Percentiles rank a stretch among this genome's conserved stretches.
Evolutionary conservation across 78 protist genomes (phyloP).

Genomic region (Acrasis kona): DNA sequence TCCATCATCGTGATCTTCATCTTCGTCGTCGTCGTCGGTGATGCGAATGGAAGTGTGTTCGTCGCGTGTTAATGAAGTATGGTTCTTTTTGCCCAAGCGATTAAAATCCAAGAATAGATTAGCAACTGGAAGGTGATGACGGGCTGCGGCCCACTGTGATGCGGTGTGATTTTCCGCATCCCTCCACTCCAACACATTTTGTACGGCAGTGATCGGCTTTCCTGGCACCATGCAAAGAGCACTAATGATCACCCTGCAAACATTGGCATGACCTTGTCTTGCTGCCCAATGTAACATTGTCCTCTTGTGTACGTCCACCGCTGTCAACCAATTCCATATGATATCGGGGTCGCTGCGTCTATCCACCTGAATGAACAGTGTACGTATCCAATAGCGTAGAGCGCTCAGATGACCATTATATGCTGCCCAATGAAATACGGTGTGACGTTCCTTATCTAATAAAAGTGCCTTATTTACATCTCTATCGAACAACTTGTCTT

Average conservation of each 20-base stretch:
- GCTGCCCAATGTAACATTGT: neutral
- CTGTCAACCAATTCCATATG: neutral
- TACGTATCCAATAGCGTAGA: neutral
- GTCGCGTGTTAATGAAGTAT: no score
- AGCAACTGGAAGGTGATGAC: neutral
- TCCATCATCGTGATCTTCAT: no score
- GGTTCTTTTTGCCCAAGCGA: no score
- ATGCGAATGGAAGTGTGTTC: no score
- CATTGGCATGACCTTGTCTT: neutral
- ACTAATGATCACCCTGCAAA: neutral
- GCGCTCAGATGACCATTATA: neutral
- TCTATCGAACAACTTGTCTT: no score
- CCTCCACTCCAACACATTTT: neutral
- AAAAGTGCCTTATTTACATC: no score
- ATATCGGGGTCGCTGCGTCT: no score
- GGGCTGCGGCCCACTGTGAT: neutral
- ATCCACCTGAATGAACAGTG: no score
- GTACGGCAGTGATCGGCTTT: neutral
- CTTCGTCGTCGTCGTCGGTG: no score
- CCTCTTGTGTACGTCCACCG: neutral
- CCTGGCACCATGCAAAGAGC: neutral
- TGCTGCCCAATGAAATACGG: neutral
- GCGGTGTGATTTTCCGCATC: neutral
- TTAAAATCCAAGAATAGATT: neutral
- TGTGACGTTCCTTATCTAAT: neutral